Evolutionary conservation across 2,329 filamentous ascomycete genomes (phyloP).

Genomic region (Trichoderma citrinoviride): DNA sequence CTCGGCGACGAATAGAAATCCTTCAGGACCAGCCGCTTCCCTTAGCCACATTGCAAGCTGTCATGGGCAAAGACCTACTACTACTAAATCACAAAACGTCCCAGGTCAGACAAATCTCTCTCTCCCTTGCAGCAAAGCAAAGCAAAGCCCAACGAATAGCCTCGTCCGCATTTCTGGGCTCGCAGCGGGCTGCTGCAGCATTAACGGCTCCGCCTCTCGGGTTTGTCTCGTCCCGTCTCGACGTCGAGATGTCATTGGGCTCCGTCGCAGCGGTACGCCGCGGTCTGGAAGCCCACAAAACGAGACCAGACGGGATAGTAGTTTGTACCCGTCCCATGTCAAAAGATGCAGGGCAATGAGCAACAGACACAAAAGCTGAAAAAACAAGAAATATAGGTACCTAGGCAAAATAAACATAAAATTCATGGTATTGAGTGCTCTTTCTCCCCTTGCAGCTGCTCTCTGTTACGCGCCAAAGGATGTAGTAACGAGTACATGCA

Average conservation of each 20-base stretch:
- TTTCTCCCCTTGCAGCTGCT: too few relatives aligned
- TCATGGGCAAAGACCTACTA: background rate
- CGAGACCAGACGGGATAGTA: background rate
- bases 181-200: background rate
- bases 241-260: slow-evolving; percentile 4
- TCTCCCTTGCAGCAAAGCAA: slow-evolving; percentile 2
- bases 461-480: background rate
- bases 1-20: background rate
- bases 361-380: too few relatives aligned
- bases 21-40: background rate
- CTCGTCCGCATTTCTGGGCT: background rate
- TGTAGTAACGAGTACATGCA: background rate
- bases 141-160: too few relatives aligned
- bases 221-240: background rate
- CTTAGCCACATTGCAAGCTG: background rate
- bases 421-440: too few relatives aligned
- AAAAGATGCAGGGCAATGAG: too few relatives aligned
- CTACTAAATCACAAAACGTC: background rate
- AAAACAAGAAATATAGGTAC: too few relatives aligned
- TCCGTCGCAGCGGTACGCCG: slow-evolving; percentile 7
- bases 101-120: background rate
- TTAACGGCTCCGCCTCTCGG: background rate
- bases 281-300: background rate
- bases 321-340: too few relatives aligned
- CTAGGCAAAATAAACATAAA: too few relatives aligned